phyloP scores from a whole-genome alignment of 176 grass and related monocot species.

The Leersia perrieri region DNA sequence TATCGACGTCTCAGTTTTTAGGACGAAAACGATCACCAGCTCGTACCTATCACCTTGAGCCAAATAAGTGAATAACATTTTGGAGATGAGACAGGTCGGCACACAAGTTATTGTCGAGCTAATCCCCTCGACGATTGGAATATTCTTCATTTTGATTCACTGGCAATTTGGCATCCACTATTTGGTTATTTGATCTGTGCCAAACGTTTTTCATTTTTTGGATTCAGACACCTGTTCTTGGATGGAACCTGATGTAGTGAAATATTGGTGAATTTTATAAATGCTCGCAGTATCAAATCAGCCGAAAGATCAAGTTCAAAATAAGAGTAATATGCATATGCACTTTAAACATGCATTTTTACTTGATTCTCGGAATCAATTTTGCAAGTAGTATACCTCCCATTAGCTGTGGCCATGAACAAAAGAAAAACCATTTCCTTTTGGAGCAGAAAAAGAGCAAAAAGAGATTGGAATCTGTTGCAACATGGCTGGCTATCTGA shows the following conservation, averaged over 20 bases:
- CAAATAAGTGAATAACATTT: not conserved
- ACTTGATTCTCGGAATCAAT: not conserved
- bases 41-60: not conserved
- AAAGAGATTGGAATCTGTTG: not conserved
- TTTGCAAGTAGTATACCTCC: not conserved
- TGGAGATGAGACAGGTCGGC: not conserved
- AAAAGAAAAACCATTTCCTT: not conserved
- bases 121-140: not conserved
- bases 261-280: not conserved
- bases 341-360: not conserved
- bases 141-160: constrained; percentile 23
- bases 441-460: not conserved
- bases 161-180: not conserved
- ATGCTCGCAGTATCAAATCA: not conserved
- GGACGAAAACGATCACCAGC: constrained; percentile 25
- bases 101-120: not conserved
- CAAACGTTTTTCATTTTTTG: not conserved
- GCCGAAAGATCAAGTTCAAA: constrained; percentile 15
- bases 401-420: not conserved
- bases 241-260: not conserved
- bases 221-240: not conserved
- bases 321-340: not conserved
- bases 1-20: constrained; percentile 12
- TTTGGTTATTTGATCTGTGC: not conserved
- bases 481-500: not conserved